Evolutionary conservation across 1,284 basidiomycete species (phyloP).

Genomic region (Meira nashicola): DNA sequence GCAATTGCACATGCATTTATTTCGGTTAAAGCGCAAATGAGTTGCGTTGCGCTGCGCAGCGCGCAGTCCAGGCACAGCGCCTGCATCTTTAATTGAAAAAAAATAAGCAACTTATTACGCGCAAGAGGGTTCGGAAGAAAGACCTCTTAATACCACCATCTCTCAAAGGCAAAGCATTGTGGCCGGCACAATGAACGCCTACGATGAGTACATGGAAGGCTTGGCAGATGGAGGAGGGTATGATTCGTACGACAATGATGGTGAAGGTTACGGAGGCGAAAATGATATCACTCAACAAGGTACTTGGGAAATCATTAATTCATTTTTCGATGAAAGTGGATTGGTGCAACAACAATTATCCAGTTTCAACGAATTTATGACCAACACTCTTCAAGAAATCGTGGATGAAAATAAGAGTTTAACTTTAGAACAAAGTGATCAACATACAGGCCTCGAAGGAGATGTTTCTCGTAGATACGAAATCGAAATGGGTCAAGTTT

Average conservation of each 20-base stretch:
- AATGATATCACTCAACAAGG: conserved; percentile 38
- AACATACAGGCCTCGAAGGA: conserved; percentile 67
- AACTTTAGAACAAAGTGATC: conserved; percentile 90
- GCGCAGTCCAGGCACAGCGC: too few relatives aligned
- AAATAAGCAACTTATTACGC: not conserved
- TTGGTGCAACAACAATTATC: conserved; percentile 96
- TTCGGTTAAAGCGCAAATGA: too few relatives aligned
- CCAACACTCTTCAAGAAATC: conserved; percentile 99
- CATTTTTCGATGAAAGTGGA: conserved; percentile 95
- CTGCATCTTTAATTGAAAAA: too few relatives aligned
- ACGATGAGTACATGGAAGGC: conserved; percentile 41
- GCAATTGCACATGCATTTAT: too few relatives aligned
- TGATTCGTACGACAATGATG: conserved; percentile 19
- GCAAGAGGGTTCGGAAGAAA: conserved; percentile 18
- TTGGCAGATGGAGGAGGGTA: conserved; percentile 16
- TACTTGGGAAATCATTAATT: conserved; percentile 64
- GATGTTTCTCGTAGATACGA: conserved; percentile 77
- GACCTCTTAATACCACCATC: conserved; percentile 8
- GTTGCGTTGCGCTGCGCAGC: too few relatives aligned
- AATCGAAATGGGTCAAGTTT: conserved; percentile 96
- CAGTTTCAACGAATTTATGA: conserved; percentile 98
- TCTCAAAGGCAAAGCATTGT: conserved; percentile 2
- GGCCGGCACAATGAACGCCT: conserved; percentile 28
- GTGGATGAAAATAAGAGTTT: conserved; percentile 92
- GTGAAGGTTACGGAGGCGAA: conserved; percentile 24